These are phyloP conservation scores for Paraurostyla sp. DNA, from an alignment of 73 alveolate species.

Conservation along the genomic window DNA sequence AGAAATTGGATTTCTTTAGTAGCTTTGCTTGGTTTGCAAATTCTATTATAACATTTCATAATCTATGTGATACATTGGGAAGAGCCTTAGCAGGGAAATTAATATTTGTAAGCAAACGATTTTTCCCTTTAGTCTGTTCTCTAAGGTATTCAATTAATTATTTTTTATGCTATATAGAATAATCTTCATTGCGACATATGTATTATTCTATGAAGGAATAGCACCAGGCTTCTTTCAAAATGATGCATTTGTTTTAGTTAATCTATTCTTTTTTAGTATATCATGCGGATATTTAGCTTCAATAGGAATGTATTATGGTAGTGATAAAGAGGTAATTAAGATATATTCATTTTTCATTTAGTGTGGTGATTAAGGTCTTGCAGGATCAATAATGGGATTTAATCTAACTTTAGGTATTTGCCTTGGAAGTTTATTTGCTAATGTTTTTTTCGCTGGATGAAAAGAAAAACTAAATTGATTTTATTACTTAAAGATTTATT, in stretches of 20 bases:
- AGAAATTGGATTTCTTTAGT: background rate
- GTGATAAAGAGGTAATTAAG: conserved; percentile 36
- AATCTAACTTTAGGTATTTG: conserved; percentile 46
- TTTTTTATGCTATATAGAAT: background rate
- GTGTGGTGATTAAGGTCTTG: conserved; percentile 58
- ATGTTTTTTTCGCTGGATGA: background rate
- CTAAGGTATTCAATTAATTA: background rate
- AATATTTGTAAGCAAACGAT: background rate
- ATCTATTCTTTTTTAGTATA: background rate
- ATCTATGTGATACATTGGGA: conserved; percentile 69
- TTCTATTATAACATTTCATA: conserved; percentile 34
- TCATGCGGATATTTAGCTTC: conserved; percentile 50
- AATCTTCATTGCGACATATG: conserved; percentile 7
- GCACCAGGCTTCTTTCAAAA: conserved; percentile 43
- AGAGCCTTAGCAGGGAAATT: conserved; percentile 62
- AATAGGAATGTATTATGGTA: conserved; percentile 49
- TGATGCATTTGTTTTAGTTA: conserved; percentile 35
- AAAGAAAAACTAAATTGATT: background rate
- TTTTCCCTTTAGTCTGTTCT: background rate
- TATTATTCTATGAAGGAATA: background rate
- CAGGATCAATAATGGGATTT: conserved; percentile 50
- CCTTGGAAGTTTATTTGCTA: conserved; percentile 46
- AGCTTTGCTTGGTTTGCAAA: conserved; percentile 66
- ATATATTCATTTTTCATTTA: background rate
- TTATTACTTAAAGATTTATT: no score